These are phyloP conservation scores for Deinandra increscens DNA, from an alignment of 129 eudicot species.

Conservation along the genomic window DNA sequence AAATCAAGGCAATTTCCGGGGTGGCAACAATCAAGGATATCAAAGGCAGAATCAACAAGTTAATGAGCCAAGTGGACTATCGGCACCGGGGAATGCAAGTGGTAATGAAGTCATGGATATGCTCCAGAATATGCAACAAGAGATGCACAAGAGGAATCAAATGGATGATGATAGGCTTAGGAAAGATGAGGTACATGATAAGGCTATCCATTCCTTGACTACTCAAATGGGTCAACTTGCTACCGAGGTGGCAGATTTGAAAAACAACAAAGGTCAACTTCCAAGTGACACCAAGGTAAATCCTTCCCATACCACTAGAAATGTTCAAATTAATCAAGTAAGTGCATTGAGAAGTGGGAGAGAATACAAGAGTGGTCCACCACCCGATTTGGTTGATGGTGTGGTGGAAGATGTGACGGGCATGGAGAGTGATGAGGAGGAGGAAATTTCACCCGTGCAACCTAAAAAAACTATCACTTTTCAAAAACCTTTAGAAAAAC, in stretches of 20 bases:
- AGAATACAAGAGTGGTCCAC: background rate
- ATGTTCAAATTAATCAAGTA: background rate
- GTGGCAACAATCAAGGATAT: background rate
- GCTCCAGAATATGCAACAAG: background rate
- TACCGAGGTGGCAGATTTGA: background rate
- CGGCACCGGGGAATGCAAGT: background rate
- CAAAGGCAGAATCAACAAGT: background rate
- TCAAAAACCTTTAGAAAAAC: too few relatives aligned
- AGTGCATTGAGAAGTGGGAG: background rate
- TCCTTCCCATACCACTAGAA: background rate
- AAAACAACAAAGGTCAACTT: background rate
- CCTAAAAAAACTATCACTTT: too few relatives aligned
- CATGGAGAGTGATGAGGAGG: too few relatives aligned
- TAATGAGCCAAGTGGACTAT: background rate
- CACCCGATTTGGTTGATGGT: background rate
- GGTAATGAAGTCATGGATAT: background rate
- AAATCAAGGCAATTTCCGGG: background rate
- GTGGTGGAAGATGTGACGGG: too few relatives aligned
- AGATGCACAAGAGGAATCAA: background rate
- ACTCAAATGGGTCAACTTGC: background rate
- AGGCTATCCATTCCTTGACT: background rate
- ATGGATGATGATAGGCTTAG: background rate
- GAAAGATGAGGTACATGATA: background rate
- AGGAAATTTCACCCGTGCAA: too few relatives aligned
- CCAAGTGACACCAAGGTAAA: background rate